Evolutionary conservation across 73 alveolate genomes (phyloP), one percentile per base, ranked within the genome.

Genomic region (Breviolum minutum): DNA sequence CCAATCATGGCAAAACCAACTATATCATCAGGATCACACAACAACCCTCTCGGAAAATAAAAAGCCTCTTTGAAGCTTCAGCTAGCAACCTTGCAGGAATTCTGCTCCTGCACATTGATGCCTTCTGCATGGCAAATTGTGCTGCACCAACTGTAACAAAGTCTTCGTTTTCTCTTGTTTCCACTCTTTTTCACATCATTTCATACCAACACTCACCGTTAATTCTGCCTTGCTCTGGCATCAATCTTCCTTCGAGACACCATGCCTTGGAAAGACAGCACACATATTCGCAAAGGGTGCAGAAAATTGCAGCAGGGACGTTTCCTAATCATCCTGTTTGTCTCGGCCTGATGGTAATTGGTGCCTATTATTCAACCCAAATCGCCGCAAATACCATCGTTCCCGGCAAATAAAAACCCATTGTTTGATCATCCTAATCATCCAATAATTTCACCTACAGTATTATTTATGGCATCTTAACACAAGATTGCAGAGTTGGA

Each of bases 161-260:
- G 27, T 40, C 82, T 10, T 29, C 48, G 20, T 73, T 6, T 19
- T 73, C 54, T 19, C 27, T 17, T 19, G 30, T 17, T 17, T 73
- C 26, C 29, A 71, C 19, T 16, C 81, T 20, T 30, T 30, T 30
- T 17, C 17, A 12, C 7, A 69, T 69, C 77, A 69, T n/a, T n/a
- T 20, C 26, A 69, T n/a, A 9, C 77, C 82, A 24, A 29, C 54
- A 40, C 54, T 40, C 54, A 40, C 54, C 54, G 3, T 40, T 40
- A 40, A 40, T 73, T 73, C 82, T 73, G 82, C 82, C 82, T 73
- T 73, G 82, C 82, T 73, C 82, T 40, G 27, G 82, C 82, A 73
- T 26, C 82, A 73, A 12, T 73, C 82, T 40, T 73, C 13, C 82
- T 40, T 40, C 54, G 54, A 40, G 82, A 69, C 77, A 69, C 77